Evolutionary conservation across 2,329 filamentous ascomycete genomes (phyloP).

Genomic region (Aspergillus ustus): DNA sequence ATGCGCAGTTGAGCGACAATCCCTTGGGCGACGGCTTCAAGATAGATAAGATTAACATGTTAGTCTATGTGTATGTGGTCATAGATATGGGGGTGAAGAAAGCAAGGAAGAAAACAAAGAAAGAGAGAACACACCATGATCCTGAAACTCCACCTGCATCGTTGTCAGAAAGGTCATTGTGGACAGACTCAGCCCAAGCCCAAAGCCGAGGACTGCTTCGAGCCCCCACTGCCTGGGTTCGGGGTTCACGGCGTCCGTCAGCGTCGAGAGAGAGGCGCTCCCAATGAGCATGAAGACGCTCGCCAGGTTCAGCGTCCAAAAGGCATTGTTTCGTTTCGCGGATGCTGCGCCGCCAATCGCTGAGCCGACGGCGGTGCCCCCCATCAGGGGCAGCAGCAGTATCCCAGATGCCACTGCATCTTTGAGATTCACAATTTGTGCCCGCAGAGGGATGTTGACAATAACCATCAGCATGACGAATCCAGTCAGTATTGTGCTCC

Average conservation of each 20-base stretch:
- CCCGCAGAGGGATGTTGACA: slow-evolving; percentile 8
- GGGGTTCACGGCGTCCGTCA: slow-evolving; percentile 10
- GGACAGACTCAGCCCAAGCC: slow-evolving; percentile 11
- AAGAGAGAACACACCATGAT: slow-evolving; percentile 9
- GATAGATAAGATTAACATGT: too few relatives aligned
- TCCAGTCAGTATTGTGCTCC: slow-evolving; percentile 11
- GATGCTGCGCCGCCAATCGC: slow-evolving; percentile 8
- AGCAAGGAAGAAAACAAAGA: too few relatives aligned
- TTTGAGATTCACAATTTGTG: slow-evolving; percentile 10
- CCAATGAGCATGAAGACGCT: slow-evolving; percentile 15
- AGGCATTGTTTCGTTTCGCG: slow-evolving; percentile 14
- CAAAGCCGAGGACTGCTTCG: slow-evolving; percentile 11
- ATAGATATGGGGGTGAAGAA: too few relatives aligned
- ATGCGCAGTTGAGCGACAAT: slow-evolving; percentile 15
- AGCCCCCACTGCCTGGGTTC: slow-evolving; percentile 8
- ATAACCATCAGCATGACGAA: slow-evolving; percentile 11
- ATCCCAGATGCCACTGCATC: slow-evolving; percentile 5
- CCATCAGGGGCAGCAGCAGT: slow-evolving; percentile 7
- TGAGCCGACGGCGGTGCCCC: slow-evolving; percentile 4
- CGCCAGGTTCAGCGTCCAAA: slow-evolving; percentile 16
- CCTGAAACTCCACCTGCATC: slow-evolving; percentile 13
- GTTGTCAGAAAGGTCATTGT: slow-evolving; percentile 14
- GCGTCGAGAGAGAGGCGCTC: slow-evolving; percentile 8
- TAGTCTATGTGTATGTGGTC: too few relatives aligned
- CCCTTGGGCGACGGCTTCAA: slow-evolving; percentile 12